phyloP scores from a whole-genome alignment of 2,329 filamentous ascomycete species.

The Anisogramma anomala region DNA sequence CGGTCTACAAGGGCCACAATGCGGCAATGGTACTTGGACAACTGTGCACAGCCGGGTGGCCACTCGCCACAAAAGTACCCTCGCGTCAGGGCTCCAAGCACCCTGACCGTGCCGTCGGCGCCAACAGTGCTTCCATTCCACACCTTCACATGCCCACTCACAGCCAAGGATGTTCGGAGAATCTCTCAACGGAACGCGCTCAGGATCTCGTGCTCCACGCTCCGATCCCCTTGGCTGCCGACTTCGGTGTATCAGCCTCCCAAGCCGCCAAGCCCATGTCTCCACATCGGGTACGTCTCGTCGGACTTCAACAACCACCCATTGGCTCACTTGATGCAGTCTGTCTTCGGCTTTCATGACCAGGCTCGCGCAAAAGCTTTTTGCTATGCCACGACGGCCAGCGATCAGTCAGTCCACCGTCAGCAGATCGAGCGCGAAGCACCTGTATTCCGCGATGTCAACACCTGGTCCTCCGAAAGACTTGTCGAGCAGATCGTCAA shows the following conservation, averaged over 20 bases:
- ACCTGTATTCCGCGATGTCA: conserved; percentile 82
- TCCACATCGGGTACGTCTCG: conserved; percentile 93
- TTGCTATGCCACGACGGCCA: conserved; percentile 90
- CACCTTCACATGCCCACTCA: conserved; percentile 90
- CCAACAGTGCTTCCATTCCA: conserved; percentile 95
- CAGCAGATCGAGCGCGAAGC: conserved; percentile 89
- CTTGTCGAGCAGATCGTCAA: conserved; percentile 75
- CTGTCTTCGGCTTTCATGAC: conserved; percentile 88
- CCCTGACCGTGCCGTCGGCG: conserved; percentile 68
- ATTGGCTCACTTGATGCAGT: conserved; percentile 95
- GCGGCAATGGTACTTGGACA: conserved; percentile 79
- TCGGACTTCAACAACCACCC: conserved; percentile 99
- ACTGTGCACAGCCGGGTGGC: conserved; percentile 23
- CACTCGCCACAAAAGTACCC: conserved; percentile 56
- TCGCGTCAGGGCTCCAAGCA: conserved; percentile 60
- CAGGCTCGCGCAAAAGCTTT: conserved; percentile 63
- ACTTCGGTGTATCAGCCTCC: conserved; percentile 74
- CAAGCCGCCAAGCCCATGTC: conserved; percentile 62
- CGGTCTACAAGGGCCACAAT: conserved; percentile 65
- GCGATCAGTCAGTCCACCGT: conserved; percentile 79
- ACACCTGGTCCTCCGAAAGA: conserved; percentile 71
- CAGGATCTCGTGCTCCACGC: conserved; percentile 81
- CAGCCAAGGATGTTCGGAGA: conserved; percentile 78
- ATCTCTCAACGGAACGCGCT: conserved; percentile 93
- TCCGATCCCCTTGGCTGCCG: conserved; percentile 80